A percentile compares a stretch with the other conserved stretches of the same genome.
Conservation (phyloP, 1,284 basidiomycete species). For the Trichosporon asahii region DNA sequence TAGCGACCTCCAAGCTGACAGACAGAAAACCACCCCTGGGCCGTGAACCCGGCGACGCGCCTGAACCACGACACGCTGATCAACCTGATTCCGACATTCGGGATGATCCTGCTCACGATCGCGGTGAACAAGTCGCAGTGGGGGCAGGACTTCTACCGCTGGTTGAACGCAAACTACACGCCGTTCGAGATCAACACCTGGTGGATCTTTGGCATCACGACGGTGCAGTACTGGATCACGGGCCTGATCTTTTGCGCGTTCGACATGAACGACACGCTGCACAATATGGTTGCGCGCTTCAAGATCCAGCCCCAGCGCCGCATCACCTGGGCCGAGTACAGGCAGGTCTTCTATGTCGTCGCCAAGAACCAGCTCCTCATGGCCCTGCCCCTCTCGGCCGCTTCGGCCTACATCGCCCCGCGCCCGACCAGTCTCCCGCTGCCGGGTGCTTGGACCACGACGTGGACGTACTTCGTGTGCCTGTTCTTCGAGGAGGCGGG, state of each 20-base stretch:
- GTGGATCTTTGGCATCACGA: slow-evolving; percentile 15
- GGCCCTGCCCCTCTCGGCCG: slow-evolving; percentile 16
- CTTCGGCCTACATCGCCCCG: slow-evolving; percentile 2
- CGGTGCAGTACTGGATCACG: slow-evolving; percentile 16
- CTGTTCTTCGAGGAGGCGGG: slow-evolving; percentile 24
- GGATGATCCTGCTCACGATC: slow-evolving; percentile 15
- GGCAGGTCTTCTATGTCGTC: slow-evolving; percentile 12
- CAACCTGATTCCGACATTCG: slow-evolving; percentile 14
- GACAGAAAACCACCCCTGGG: slow-evolving; percentile 24
- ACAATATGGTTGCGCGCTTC: slow-evolving; percentile 14
- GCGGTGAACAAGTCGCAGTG: slow-evolving; percentile 7
- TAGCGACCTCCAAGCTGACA: neutral
- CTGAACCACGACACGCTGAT: slow-evolving; percentile 15
- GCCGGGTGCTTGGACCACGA: slow-evolving; percentile 15
- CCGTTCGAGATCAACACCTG: slow-evolving; percentile 20
- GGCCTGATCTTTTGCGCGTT: slow-evolving; percentile 20
- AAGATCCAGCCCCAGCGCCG: slow-evolving; percentile 25
- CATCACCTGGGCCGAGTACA: slow-evolving; percentile 22
- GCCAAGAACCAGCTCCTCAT: slow-evolving; percentile 18
- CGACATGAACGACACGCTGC: slow-evolving; percentile 22
- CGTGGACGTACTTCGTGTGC: slow-evolving; percentile 19
- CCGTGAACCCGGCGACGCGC: slow-evolving; percentile 13
- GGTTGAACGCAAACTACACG: slow-evolving; percentile 21
- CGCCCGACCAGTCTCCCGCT: slow-evolving; percentile 9
- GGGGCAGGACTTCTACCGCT: slow-evolving; percentile 11